These are phyloP conservation scores for Eutrema japonicum DNA, from an alignment of 345 rosid genomes.

Conservation along the genomic window DNA sequence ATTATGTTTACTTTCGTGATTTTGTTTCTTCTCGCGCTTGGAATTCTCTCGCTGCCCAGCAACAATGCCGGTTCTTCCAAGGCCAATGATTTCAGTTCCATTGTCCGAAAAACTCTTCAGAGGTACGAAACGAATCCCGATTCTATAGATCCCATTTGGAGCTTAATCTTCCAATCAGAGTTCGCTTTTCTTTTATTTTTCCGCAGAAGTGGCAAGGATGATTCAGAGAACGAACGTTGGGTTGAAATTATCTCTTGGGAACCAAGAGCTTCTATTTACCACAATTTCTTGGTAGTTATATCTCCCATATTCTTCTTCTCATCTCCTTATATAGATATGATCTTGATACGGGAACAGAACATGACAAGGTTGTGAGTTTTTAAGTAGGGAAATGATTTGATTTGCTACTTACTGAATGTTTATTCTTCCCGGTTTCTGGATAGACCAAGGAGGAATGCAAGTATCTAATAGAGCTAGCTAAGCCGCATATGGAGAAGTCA, in stretches of 20 bases:
- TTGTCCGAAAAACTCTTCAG: conserved; percentile 51
- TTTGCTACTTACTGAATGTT: conserved; percentile 13
- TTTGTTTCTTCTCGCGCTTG: conserved; percentile 73
- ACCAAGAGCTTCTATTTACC: conserved; percentile 86
- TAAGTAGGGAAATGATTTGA: background rate
- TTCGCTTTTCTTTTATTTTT: background rate
- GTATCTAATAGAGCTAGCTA: conserved; percentile 73
- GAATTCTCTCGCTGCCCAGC: conserved; percentile 75
- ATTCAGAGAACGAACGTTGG: conserved; percentile 65
- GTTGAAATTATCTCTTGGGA: conserved; percentile 94
- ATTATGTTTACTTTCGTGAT: conserved; percentile 65
- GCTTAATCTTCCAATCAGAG: background rate
- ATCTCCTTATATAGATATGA: background rate
- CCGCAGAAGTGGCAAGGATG: conserved; percentile 53
- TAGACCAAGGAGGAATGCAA: conserved; percentile 85
- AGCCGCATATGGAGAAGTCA: conserved; percentile 86
- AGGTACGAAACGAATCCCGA: conserved; percentile 39
- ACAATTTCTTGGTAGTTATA: conserved; percentile 68
- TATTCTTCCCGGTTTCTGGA: conserved; percentile 16
- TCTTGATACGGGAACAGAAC: conserved; percentile 2
- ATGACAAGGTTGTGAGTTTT: background rate
- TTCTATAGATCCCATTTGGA: conserved; percentile 5
- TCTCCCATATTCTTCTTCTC: background rate
- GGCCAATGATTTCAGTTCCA: conserved; percentile 80
- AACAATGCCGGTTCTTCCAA: conserved; percentile 49